Evolutionary conservation across 2,329 filamentous ascomycete genomes (phyloP), one percentile per base, ranked within the genome.

Genomic region (Cryphonectria nitschkei): DNA sequence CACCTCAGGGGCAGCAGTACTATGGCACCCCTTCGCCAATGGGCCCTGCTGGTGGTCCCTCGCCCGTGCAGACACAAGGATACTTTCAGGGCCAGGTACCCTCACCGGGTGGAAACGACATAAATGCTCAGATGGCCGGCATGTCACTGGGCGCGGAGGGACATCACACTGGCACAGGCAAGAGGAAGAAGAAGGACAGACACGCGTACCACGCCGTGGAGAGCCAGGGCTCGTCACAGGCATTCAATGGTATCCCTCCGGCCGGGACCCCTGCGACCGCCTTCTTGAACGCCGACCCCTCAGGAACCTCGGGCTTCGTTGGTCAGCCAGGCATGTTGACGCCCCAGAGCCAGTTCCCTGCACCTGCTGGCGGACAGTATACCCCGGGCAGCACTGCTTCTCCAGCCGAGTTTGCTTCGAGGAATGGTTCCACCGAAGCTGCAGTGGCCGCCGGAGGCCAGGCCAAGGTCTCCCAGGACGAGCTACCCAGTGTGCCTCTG

Each of bases 151-250:
- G 86, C 46, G 85, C 75, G 58, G 84, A 86, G 58, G 81, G 85
- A 62, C 83, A 84, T 50, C 79, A 87, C 65, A 84, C 84, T 2
- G 82, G 82, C 69, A 83, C 84, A 2, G 82, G 82, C 70, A 86
- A 89, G 79, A 92, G 86, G 81, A 93, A 95, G 86, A 98, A 97
- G 89, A 98, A 97, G 87, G 92, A 98, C 80, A 89, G 94, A 72
- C 95, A 98, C 82, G 95, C 95, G 74, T 93, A 97, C 81, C 95
- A 98, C 80, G 91, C 89, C 54, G 89, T 98, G 68, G 93, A 95
- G 74, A 89, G 92, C 32, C 85, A 85, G 6, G 89, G 90, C 65
- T 89, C 89, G 46, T 89, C 90, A 7, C 89, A 92, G 77, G 83
- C 89, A 14, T 93, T 92, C 82, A 91, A 91, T 78, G 91, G 89